phyloP scores from a whole-genome alignment of 2,329 filamentous ascomycete genomes.

The Colletotrichum karsti region DNA sequence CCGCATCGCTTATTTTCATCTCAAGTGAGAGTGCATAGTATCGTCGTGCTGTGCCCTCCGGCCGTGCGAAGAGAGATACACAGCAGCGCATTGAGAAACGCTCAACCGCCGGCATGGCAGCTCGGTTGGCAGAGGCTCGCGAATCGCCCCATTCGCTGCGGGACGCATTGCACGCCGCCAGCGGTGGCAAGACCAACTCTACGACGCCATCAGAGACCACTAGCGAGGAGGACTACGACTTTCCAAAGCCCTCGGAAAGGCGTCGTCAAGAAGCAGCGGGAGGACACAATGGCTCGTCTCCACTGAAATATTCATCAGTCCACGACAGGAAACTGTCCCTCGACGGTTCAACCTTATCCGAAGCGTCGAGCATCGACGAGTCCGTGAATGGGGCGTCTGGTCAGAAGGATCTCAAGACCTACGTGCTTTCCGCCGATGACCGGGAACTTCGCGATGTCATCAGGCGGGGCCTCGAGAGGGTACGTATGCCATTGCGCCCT shows the following conservation, averaged over 20 bases:
- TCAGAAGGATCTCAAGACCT: conserved; percentile 23
- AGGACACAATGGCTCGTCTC: neutral
- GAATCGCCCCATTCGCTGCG: conserved; percentile 29
- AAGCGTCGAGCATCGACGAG: conserved; percentile 27
- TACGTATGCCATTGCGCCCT: neutral
- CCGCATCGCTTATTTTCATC: neutral
- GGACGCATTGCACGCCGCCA: conserved; percentile 30
- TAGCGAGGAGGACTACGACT: conserved; percentile 57
- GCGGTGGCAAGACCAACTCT: neutral
- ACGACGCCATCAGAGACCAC: conserved; percentile 45
- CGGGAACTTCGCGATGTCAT: conserved; percentile 19
- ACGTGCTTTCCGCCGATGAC: conserved; percentile 41
- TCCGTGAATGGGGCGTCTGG: neutral
- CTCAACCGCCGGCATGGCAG: neutral
- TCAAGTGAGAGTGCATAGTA: conserved; percentile 4
- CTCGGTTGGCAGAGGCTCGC: neutral
- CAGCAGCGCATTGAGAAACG: neutral
- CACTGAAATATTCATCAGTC: neutral
- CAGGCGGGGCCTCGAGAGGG: conserved; percentile 22
- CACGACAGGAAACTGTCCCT: conserved; percentile 7
- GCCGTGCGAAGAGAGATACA: neutral
- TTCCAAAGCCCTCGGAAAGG: conserved; percentile 26
- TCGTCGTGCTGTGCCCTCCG: neutral
- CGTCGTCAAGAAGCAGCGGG: neutral
- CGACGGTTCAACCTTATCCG: conserved; percentile 21